Evolutionary conservation across 192 early-diverging fungal species (phyloP).

Genomic region (Coemansia sp.): DNA sequence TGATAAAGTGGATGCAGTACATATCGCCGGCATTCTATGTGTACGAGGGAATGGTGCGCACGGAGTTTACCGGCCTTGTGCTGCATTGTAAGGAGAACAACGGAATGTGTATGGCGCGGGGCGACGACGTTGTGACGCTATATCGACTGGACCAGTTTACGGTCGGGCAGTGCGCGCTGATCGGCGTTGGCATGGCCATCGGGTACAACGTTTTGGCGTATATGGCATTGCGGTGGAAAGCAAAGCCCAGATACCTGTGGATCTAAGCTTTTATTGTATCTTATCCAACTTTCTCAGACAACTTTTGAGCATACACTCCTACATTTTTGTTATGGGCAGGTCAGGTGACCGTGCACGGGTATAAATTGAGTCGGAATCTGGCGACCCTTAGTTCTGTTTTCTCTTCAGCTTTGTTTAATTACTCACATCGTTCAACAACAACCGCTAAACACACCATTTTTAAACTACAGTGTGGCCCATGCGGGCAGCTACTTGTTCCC

Average conservation of each 20-base stretch:
- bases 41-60: slow-evolving; percentile 52
- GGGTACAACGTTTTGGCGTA: slow-evolving; percentile 44
- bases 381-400: too few species aligned
- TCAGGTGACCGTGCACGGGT: too few species aligned
- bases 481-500: slow-evolving; percentile 37
- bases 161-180: slow-evolving; percentile 44
- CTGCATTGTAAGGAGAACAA: slow-evolving; percentile 48
- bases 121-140: slow-evolving; percentile 47
- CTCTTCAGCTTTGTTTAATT: too few species aligned
- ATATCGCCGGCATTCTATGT: slow-evolving; percentile 50
- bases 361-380: too few species aligned
- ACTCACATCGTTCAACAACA: too few species aligned
- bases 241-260: slow-evolving; percentile 50
- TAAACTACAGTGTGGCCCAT: slow-evolving; percentile 17
- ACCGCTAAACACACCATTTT: too few species aligned
- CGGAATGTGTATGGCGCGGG: slow-evolving; percentile 47
- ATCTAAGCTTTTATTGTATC: slow-evolving; percentile 24
- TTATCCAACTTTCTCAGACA: background rate
- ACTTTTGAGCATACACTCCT: background rate
- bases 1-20: slow-evolving; percentile 55
- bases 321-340: too few species aligned
- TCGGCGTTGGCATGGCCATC: slow-evolving; percentile 37
- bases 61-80: slow-evolving; percentile 45
- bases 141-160: slow-evolving; percentile 49
- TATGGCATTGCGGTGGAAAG: slow-evolving; percentile 47